phyloP scores from a whole-genome alignment of 2,329 filamentous ascomycete genomes.

The Trichoderma sp. region DNA sequence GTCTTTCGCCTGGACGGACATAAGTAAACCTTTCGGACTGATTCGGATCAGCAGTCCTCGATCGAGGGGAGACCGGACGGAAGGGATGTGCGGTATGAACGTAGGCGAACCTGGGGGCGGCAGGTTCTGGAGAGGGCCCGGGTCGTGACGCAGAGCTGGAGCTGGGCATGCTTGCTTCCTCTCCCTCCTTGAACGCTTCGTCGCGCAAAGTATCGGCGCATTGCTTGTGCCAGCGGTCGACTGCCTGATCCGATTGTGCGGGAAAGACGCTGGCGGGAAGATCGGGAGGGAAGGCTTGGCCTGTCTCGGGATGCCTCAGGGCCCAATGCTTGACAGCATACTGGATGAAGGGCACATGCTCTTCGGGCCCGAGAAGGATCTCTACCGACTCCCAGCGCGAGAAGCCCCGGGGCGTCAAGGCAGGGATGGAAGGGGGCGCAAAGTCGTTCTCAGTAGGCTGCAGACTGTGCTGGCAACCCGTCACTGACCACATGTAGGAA shows the following conservation, averaged over 20 bases:
- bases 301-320: conserved; percentile 71
- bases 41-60: conserved; percentile 32
- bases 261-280: conserved; percentile 67
- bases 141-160: conserved; percentile 23
- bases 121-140: conserved; percentile 30
- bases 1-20: conserved; percentile 41
- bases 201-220: conserved; percentile 63
- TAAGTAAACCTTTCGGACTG: conserved; percentile 39
- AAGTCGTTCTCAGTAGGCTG: conserved; percentile 74
- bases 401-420: conserved; percentile 79
- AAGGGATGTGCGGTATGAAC: conserved; percentile 34
- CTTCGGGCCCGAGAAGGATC: conserved; percentile 79
- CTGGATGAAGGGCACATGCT: conserved; percentile 81
- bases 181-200: conserved; percentile 49
- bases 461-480: conserved; percentile 85
- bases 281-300: conserved; percentile 61
- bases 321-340: conserved; percentile 75
- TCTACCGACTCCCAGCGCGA: conserved; percentile 93
- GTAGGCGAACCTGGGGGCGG: conserved; percentile 39
- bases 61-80: conserved; percentile 30
- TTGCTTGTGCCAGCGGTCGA: conserved; percentile 79
- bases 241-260: conserved; percentile 68
- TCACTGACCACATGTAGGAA: conserved; percentile 87
- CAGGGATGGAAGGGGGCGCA: conserved; percentile 72
- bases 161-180: conserved; percentile 38